Evolutionary conservation across 768 basidiomycete genomes (phyloP).

Genomic region (Amanita brunnescens): DNA sequence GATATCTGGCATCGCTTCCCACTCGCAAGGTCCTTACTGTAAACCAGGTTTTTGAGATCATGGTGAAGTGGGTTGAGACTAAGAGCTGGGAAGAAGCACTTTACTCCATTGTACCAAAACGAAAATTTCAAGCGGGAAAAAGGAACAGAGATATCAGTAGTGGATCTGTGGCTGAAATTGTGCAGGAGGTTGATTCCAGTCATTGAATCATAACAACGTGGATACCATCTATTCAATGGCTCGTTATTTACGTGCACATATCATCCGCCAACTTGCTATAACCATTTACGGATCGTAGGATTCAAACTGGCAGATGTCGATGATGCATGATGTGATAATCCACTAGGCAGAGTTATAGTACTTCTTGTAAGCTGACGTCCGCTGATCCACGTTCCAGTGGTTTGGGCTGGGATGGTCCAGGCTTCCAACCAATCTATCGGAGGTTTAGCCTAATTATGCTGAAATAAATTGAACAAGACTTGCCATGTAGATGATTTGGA

Average conservation of each 20-base stretch:
- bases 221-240: no score
- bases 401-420: conserved; percentile 33
- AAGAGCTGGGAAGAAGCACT: conserved; percentile 83
- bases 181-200: conserved; percentile 9
- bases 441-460: conserved; percentile 1
- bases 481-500: conserved; percentile 93
- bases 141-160: conserved; percentile 12
- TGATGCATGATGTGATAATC: background rate
- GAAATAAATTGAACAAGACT: conserved; percentile 14
- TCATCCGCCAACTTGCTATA: no score
- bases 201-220: no score
- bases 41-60: conserved; percentile 92
- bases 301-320: background rate
- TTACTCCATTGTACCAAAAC: conserved; percentile 81
- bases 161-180: conserved; percentile 11
- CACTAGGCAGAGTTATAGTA: conserved; percentile 19
- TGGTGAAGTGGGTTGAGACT: conserved; percentile 82
- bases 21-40: conserved; percentile 96
- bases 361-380: conserved; percentile 33
- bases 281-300: no score
- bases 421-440: conserved; percentile 38
- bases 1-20: conserved; percentile 71
- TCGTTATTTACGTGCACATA: no score
- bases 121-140: conserved; percentile 64
- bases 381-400: conserved; percentile 38